Evolutionary conservation across 2,329 filamentous ascomycete genomes (phyloP).

Genomic region (Alternaria longipes): DNA sequence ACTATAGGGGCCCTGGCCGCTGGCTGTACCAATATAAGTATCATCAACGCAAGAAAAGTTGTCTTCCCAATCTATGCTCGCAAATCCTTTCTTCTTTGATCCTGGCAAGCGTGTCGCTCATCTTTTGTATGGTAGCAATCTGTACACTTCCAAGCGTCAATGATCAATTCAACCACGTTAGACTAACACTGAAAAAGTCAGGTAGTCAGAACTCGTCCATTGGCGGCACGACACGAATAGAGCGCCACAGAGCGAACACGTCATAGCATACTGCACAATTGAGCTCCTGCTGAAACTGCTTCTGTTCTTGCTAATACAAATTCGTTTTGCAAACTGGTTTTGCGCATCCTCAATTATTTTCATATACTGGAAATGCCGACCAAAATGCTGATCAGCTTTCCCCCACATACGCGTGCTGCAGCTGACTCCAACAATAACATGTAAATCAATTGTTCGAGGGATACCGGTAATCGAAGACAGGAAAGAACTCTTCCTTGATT

Average conservation of each 20-base stretch:
- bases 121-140: too few species aligned
- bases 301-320: background rate
- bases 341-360: background rate
- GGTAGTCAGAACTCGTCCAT: too few species aligned
- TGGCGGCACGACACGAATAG: background rate
- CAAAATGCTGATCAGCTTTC: background rate
- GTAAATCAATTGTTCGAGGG: slow-evolving; percentile 55
- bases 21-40: too few species aligned
- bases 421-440: background rate
- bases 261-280: background rate
- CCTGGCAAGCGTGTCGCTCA: too few species aligned
- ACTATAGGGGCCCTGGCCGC: too few species aligned
- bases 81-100: too few species aligned
- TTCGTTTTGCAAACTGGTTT: background rate
- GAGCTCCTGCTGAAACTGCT: background rate
- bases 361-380: background rate
- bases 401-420: background rate
- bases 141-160: too few species aligned
- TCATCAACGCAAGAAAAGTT: too few species aligned
- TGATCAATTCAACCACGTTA: too few species aligned
- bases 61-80: too few species aligned
- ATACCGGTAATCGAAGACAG: slow-evolving; percentile 57
- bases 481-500: slow-evolving; percentile 64
- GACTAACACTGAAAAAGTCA: too few species aligned
- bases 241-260: background rate